A percentile compares a stretch with the other conserved stretches of the same genome.
Conservation (phyloP, 2,329 filamentous ascomycete species). For the Cryphonectria nitschkei region DNA sequence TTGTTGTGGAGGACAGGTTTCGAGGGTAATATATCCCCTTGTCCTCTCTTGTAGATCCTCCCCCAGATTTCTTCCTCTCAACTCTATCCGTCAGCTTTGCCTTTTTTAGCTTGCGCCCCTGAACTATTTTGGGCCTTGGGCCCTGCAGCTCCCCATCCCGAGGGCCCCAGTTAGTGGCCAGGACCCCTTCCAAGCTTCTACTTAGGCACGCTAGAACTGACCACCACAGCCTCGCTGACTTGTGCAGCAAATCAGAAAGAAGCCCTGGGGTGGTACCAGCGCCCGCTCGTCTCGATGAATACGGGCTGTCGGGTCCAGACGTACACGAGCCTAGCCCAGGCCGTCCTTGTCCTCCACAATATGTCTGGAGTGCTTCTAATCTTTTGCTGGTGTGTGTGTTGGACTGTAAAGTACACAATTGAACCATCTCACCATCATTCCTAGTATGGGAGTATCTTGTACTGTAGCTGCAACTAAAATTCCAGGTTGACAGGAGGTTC, state of each 20-base stretch:
- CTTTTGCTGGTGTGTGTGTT: no score
- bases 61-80: not conserved
- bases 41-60: not conserved
- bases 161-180: not conserved
- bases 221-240: not conserved
- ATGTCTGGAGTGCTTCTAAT: no score
- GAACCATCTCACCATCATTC: not conserved
- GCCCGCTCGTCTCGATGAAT: not conserved
- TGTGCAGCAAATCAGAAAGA: conserved; percentile 5
- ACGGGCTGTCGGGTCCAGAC: conserved; percentile 13
- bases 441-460: not conserved
- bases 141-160: not conserved
- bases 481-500: not conserved
- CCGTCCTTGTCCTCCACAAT: not conserved
- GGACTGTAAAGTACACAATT: not conserved
- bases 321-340: conserved; percentile 4
- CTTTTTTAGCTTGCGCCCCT: not conserved
- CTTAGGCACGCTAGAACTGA: not conserved
- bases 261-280: not conserved
- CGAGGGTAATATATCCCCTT: not conserved
- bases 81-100: not conserved
- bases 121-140: conserved; percentile 10
- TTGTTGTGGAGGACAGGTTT: not conserved
- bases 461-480: not conserved
- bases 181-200: not conserved